phyloP scores from a whole-genome alignment of 2,329 filamentous ascomycete species.

The Tricladium varicosporioides region DNA sequence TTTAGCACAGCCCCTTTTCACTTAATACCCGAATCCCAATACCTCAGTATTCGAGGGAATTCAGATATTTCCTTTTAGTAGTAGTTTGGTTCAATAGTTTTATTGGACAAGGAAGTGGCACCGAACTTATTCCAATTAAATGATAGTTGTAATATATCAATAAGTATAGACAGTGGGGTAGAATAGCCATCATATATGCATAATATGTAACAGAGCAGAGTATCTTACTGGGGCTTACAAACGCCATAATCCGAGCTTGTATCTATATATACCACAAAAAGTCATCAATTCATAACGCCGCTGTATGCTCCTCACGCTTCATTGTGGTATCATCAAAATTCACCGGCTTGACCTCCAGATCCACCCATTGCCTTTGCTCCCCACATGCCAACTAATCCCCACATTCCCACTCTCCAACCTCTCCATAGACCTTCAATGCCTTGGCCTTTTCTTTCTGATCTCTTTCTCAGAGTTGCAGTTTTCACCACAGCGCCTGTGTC shows the following conservation, averaged over 20 bases:
- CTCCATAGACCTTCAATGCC: conserved; percentile 55
- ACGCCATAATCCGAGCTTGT: not conserved
- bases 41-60: no score
- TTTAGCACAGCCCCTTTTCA: no score
- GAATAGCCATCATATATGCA: not conserved
- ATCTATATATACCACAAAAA: not conserved
- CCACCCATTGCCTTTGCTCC: conserved; percentile 36
- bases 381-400: conserved; percentile 56
- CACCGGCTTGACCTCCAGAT: conserved; percentile 28
- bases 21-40: no score
- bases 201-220: not conserved
- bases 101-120: no score
- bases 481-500: conserved; percentile 3
- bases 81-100: no score
- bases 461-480: conserved; percentile 13
- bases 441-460: conserved; percentile 42
- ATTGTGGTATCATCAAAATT: conserved; percentile 24
- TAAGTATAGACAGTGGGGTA: not conserved
- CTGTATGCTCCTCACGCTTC: not conserved
- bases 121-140: no score
- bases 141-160: no score
- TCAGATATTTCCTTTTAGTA: no score
- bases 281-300: not conserved
- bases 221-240: not conserved
- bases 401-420: conserved; percentile 56